Base-by-base conservation (phyloP, 306 rosid species). In the Inga leiocalycina region DNA sequence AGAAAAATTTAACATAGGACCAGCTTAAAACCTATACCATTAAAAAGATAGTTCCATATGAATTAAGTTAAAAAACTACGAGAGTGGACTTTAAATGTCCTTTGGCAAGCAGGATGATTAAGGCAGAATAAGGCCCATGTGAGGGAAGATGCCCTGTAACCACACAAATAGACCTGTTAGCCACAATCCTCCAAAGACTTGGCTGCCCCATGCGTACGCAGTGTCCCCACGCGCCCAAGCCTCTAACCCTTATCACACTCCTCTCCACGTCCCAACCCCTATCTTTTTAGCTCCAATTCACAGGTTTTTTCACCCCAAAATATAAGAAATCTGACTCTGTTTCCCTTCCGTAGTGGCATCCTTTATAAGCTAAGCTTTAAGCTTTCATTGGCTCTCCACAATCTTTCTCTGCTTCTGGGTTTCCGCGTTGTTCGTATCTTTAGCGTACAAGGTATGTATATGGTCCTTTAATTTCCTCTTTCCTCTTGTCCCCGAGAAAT, bases 111-210 rank as follows among this genome's bases (percentile, higher is more conserved):
- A 13, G 5, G 15, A 13, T 13, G 19, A 13, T 4, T 3, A 15
- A 14, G 57, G n/a, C 2, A 51, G 57, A 51, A 59, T 14, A 57
- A 22, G 30, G 66, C 6, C 66, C 94, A 90, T 91, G 92, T 85
- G 94, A 79, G 39, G 35, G 35, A 30, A 27, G 84, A 57, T 83
- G 88, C 92, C 72, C 82, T 87, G 89, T 77, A 82, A 17, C 86
- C 87, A 74, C 82, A 77, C 88, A 56, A 79, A 80, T 73, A 32
- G 43, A 32, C 43, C 32, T 65, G 8, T 65, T 48, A 74, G 64
- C 54, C 76, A 54, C 59, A 51, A 22, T 49, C 22, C 19, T 79
- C 22, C 82, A 45, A 57, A 3, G 8, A 27, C 37, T 24, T 43
- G 70, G 57, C 69, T 46, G 35, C 74, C 86, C 51, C 69, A 70